phyloP scores from a whole-genome alignment of 108 stramenopile species.

The Pseudonitzschia multiseries region DNA sequence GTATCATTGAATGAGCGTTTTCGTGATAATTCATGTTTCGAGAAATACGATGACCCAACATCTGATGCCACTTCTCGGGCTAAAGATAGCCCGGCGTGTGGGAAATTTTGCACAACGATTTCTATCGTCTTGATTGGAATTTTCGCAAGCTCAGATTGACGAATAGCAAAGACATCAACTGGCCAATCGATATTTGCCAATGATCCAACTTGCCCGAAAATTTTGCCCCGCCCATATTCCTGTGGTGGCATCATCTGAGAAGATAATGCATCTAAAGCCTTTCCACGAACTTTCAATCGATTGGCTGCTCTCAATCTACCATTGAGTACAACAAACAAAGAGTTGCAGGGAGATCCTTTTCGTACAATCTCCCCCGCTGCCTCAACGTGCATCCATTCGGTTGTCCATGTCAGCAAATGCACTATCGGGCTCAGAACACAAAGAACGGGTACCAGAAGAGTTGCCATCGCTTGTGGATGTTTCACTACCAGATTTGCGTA shows the following conservation, averaged over 20 bases:
- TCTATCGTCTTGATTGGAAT: conserved; percentile 43
- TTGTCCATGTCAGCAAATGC: conserved; percentile 45
- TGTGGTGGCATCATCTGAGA: conserved; percentile 1
- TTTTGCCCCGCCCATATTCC: conserved; percentile 52
- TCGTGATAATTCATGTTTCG: too few species aligned
- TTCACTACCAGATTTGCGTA: conserved; percentile 33
- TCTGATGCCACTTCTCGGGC: conserved; percentile 40
- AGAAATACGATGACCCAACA: conserved; percentile 17
- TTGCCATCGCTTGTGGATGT: conserved; percentile 41
- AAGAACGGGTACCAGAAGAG: conserved; percentile 34
- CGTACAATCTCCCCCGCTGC: conserved; percentile 45
- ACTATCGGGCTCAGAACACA: conserved; percentile 37
- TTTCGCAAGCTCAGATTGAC: conserved; percentile 47
- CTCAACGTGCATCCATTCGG: conserved; percentile 48
- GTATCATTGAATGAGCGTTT: too few species aligned
- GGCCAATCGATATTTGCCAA: conserved; percentile 38
- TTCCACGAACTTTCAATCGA: neutral
- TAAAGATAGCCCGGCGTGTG: conserved; percentile 46
- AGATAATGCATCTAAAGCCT: neutral
- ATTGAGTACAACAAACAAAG: conserved; percentile 52
- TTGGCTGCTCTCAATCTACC: conserved; percentile 40
- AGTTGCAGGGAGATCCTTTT: conserved; percentile 43
- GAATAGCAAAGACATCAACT: conserved; percentile 41
- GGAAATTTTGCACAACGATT: conserved; percentile 37
- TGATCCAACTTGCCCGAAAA: conserved; percentile 43